Conservation (phyloP, 352 stramenopile species). For the Globisporangium parvum region DNA sequence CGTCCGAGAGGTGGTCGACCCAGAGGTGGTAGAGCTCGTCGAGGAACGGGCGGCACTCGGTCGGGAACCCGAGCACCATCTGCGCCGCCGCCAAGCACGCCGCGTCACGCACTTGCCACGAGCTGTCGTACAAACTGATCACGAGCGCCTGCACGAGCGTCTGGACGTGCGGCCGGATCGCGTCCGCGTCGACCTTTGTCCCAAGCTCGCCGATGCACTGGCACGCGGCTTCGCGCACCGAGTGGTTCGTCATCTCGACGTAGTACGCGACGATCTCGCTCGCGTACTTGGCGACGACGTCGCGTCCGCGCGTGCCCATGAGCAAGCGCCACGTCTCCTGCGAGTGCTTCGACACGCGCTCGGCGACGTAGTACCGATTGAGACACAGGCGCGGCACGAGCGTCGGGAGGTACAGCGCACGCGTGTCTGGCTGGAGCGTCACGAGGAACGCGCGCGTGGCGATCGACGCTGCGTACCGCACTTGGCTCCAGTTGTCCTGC, state of each 20-base stretch:
- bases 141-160: slow-evolving; percentile 83
- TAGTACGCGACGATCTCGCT: slow-evolving; percentile 93
- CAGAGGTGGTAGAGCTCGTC: slow-evolving; percentile 85
- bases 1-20: slow-evolving; percentile 94
- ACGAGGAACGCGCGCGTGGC: slow-evolving; percentile 84
- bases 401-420: slow-evolving; percentile 56
- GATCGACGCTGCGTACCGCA: slow-evolving; percentile 93
- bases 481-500: slow-evolving; percentile 97
- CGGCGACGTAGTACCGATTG: slow-evolving; percentile 96
- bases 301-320: slow-evolving; percentile 75
- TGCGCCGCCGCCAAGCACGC: slow-evolving; percentile 88
- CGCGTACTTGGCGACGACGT: slow-evolving; percentile 84
- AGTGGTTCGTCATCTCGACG: slow-evolving; percentile 94
- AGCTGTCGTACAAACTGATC: slow-evolving; percentile 95
- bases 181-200: slow-evolving; percentile 75
- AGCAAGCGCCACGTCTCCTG: slow-evolving; percentile 94
- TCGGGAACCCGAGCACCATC: slow-evolving; percentile 74
- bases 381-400: slow-evolving; percentile 94
- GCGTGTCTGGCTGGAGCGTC: slow-evolving; percentile 56
- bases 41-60: slow-evolving; percentile 86
- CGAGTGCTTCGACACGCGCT: slow-evolving; percentile 95
- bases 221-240: slow-evolving; percentile 93
- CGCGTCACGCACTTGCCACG: slow-evolving; percentile 94
- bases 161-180: slow-evolving; percentile 63
- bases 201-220: slow-evolving; percentile 94